A percentile compares a stretch with the other conserved stretches of the same genome.
phyloP scores from a whole-genome alignment of 805 yeast genomes.

The Nakazawaea holstii region DNA sequence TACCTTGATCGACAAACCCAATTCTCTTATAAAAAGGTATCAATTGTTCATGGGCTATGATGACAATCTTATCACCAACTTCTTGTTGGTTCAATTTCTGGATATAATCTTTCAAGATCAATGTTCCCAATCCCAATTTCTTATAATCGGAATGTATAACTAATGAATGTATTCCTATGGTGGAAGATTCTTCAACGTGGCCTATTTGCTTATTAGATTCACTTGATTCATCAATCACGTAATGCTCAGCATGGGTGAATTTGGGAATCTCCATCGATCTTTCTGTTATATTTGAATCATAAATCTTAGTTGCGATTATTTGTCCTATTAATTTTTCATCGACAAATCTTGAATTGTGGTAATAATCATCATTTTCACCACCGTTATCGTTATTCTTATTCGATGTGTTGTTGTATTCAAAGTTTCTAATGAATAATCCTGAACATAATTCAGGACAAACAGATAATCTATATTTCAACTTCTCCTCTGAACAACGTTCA shows the following conservation, averaged over 20 bases:
- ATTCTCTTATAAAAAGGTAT: slow-evolving; percentile 74
- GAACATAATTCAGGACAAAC: slow-evolving; percentile 88
- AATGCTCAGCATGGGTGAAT: slow-evolving; percentile 16
- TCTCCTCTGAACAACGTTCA: slow-evolving; percentile 67
- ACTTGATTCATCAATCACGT: slow-evolving; percentile 13
- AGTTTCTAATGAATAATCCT: slow-evolving; percentile 78
- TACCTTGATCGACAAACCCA: slow-evolving; percentile 73
- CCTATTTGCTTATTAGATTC: slow-evolving; percentile 34
- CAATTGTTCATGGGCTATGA: slow-evolving; percentile 66
- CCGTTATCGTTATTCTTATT: slow-evolving; percentile 20
- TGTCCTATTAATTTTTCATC: slow-evolving; percentile 74
- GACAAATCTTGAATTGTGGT: slow-evolving; percentile 34
- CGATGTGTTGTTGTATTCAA: slow-evolving; percentile 31
- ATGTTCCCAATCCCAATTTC: slow-evolving; percentile 77
- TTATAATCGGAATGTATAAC: slow-evolving; percentile 75
- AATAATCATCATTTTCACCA: slow-evolving; percentile 20
- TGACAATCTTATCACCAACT: slow-evolving; percentile 70
- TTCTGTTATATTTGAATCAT: slow-evolving; percentile 43
- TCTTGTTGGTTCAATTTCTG: slow-evolving; percentile 87
- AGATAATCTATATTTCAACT: slow-evolving; percentile 60
- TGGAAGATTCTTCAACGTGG: slow-evolving; percentile 69
- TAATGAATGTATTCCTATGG: slow-evolving; percentile 78
- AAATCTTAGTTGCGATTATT: slow-evolving; percentile 70
- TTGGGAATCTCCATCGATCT: slow-evolving; percentile 58
- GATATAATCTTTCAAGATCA: slow-evolving; percentile 80